Base-by-base conservation (phyloP, 495 filamentous ascomycete species). In the Xylaria palmicola region DNA sequence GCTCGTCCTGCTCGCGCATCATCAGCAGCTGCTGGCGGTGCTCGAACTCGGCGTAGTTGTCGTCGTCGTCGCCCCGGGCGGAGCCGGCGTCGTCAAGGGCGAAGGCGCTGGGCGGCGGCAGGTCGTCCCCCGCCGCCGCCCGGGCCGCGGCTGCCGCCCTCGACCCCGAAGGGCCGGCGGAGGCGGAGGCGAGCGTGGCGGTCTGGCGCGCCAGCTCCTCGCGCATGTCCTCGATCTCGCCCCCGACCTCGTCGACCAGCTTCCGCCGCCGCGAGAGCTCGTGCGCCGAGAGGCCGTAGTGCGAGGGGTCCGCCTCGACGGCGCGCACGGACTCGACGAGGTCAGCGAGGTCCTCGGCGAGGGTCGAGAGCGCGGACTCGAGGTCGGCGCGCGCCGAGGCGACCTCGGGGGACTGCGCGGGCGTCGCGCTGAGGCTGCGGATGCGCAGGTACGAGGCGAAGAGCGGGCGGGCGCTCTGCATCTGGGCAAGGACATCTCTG, bases 371-470 rank as follows among this genome's bases (percentile, higher is more conserved):
- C 3, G 88, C 88, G 12, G 81, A 72, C 69, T 91, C 86, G 68
- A 98, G 92, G 65, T 98, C 95, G 8, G 81, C 67, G 57, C 90
- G 89, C 29, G 95, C 86, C 72, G 95, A 89, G 49, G 85, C 77
- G 37, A 98, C 88, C 73, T 98, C 95, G 29, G 93, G 95, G 56
- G 90, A 91, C 2, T 56, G 43, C 45, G 77, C 68, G 30, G 78
- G 64, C 26, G 68, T 65, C 20, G 65, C 72, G 59, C 88, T 81
- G 15, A 95, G 85, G 17, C 92, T 91, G 68, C 92, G 91, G 77
- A 98, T 98, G 71, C 94, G 94, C 40, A 96, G 86, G 82, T 96
- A 98, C 40, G 92, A 97, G 63, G 89, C 87, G 82, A 97, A 97
- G 58, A 96, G 88, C 30, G 91, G 85, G 12, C 93, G 87, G 60